Base-by-base conservation (phyloP, 1,284 basidiomycete genomes). In the Puccinia brachypodii region DNA sequence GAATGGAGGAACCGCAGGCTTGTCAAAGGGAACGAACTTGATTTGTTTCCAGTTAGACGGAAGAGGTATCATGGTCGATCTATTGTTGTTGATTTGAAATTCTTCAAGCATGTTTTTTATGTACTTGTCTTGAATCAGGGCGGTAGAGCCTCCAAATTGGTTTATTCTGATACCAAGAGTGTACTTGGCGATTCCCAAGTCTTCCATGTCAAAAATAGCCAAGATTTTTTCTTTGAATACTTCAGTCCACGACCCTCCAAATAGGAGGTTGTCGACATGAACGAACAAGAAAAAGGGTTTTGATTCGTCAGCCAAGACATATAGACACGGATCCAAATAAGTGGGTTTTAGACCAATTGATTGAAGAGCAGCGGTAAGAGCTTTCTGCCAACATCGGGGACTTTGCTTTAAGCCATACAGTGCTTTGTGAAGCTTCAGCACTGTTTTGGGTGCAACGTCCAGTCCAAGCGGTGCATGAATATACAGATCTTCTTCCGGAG, bases 151-250 rank as follows among this genome's bases (percentile, higher is more conserved):
- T 6, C 16, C 16, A 4, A n/a, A 19, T n/a, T 53, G 50, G 16
- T 13, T 53, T 13, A 53, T 53, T n/a, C 16, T 13, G 16, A 53
- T 53, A n/a, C 50, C 50, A 53, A 53, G 50, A 13, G 50, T n/a
- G 50, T 53, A 53, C n/a, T n/a, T 53, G 6, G n/a, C 16, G 9
- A 14, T 53, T 19, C 50, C 50, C n/a, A n/a, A n/a, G 50, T 73
- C 71, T 31, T 73, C 74, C 74, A 76, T 76, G 36, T 76, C 74
- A 50, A 50, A 76, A n/a, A 9, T 8, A n/a, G 47, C 13, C 22
- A 25, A 7, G 14, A 76, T 60, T 76, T 76, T 40, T 7, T 6
- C 8, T 76, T 76, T 76, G 33, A 76, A 76, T 60, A n/a, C 11
- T 38, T 13, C 16, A 40, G 16, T 40, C 19, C 25, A 28, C 6